Base-by-base conservation (phyloP, 257 asterid species). In the Leptodermis oblonga region DNA sequence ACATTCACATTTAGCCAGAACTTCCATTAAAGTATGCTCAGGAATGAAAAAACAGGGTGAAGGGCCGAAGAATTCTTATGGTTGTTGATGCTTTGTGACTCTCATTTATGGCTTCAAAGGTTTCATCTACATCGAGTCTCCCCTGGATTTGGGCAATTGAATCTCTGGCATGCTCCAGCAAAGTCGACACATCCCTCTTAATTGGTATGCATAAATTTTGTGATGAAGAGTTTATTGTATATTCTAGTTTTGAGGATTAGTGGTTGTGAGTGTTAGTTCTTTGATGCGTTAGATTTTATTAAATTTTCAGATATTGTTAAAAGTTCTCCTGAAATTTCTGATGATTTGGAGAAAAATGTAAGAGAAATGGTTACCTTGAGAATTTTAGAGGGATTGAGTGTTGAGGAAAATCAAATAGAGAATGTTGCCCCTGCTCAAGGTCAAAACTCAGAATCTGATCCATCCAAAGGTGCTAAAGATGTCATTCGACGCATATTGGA, bases 61-160 rank as follows among this genome's bases (percentile, higher is more conserved):
- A 62, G 5, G 18, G 49, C 3, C 33, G 6, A 31, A 58, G 22
- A 41, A 37, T 31, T 41, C 17, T 73, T 78, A 72, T 68, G 72
- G 73, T 72, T 52, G 67, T 66, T 76, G 82, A 76, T 76, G 77
- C 67, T 73, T 67, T 78, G 68, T 67, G 71, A 46, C 69, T 52
- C 46, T 54, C 72, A 66, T 55, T 68, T 48, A 86, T 87, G 95
- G 85, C 79, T 70, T 67, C 67, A 67, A 62, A 70, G 67, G 59
- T 33, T 58, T 61, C 84, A 25, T 68, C 68, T 48, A 59, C 81
- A 36, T 76, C 83, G 62, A 62, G 62, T 59, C 80, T 85, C 43
- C 89, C 91, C 9, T 77, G 83, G 86, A 74, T 72, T 59, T 85
- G 89, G 90, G 90, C 78, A 69, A 73, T 88, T 33, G 93, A 85